Evolutionary conservation across 192 early-diverging fungal species (phyloP), one percentile per base, ranked within the genome.

Genomic region (Ambispora gerdemannii): DNA sequence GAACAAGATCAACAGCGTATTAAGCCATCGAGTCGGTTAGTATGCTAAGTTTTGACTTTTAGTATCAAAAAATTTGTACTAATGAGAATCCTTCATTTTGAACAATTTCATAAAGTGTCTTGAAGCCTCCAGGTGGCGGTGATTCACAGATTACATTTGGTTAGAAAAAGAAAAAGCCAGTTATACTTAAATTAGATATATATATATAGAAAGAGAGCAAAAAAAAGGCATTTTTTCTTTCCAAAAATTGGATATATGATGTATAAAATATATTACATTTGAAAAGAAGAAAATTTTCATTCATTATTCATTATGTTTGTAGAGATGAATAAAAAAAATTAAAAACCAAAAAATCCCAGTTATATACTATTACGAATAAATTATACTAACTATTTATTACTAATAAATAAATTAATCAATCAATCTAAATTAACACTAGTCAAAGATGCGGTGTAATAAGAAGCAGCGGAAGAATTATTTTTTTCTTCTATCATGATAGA

Each of bases 71-170:
- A n/a, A n/a, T 24, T 20, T n/a, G 6, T 56, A 20, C 27, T 27
- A 13, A 58, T 58, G 11, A 20, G 20, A n/a, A n/a, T n/a, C n/a
- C n/a, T 58, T 30, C 55, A 28, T 58, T 4, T 58, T 58, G 1
- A 3, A 24, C 28, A n/a, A n/a, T n/a, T n/a, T n/a, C n/a, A n/a
- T n/a, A n/a, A n/a, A 64, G 65, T 67, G 22, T 69, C 50, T 56
- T 56, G 53, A 69, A 24, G 11, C 67, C 67, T 36, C 67, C 67
- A 3, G 67, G 67, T 55, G 67, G 67, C 36, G 67, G 67, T 56
- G 67, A 52, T 36, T 69, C 67, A 36, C 53, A 53, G 38, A 25
- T 69, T 55, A 69, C 67, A 22, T 69, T 69, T 34, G 67, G 67
- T 20, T 69, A 58, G 25, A 69, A 19, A 27, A 10, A 56, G 20